Evolutionary conservation across 176 grass and related monocot species (phyloP).

Genomic region (Triticum aestivum): DNA sequence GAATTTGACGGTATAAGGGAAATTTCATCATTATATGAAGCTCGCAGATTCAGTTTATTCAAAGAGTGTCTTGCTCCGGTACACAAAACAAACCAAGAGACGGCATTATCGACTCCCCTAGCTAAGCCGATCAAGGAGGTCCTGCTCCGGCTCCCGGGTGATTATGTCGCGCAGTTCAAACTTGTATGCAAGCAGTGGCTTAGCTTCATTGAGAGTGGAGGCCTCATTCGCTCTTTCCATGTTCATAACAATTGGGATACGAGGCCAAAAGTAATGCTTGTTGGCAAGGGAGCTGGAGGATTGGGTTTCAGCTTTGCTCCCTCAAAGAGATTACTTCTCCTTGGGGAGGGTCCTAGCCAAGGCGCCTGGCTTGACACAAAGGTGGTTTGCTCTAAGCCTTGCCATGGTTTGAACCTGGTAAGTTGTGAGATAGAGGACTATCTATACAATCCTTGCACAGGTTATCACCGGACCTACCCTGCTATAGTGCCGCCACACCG

Average conservation of each 20-base stretch:
- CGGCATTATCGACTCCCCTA: not conserved
- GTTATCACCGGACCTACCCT: not conserved
- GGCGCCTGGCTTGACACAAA: not conserved
- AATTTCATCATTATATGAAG: not conserved
- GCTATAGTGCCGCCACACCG: not conserved
- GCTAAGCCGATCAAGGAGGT: not conserved
- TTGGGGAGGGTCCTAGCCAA: not conserved
- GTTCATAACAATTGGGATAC: too few relatives aligned
- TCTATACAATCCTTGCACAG: slow-evolving; percentile 30
- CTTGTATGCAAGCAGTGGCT: not conserved
- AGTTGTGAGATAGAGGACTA: not conserved
- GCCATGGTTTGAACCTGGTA: slow-evolving; percentile 32
- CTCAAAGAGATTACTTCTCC: not conserved
- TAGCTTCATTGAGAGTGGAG: not conserved
- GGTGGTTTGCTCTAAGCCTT: slow-evolving; percentile 25
- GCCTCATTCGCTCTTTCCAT: not conserved
- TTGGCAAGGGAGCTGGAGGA: not conserved
- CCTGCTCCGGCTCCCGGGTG: not conserved
- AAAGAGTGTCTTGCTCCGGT: not conserved
- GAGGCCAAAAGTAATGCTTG: not conserved
- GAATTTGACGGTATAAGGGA: not conserved
- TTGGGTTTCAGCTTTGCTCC: not conserved
- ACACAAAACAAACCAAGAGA: slow-evolving; percentile 17
- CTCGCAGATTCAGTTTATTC: not conserved
- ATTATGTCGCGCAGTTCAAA: not conserved